A percentile compares a stretch with the other conserved stretches of the same genome.
These are phyloP conservation scores for Sarocladium oryzae DNA, from an alignment of 2,329 filamentous ascomycete genomes.

Conservation along the genomic window DNA sequence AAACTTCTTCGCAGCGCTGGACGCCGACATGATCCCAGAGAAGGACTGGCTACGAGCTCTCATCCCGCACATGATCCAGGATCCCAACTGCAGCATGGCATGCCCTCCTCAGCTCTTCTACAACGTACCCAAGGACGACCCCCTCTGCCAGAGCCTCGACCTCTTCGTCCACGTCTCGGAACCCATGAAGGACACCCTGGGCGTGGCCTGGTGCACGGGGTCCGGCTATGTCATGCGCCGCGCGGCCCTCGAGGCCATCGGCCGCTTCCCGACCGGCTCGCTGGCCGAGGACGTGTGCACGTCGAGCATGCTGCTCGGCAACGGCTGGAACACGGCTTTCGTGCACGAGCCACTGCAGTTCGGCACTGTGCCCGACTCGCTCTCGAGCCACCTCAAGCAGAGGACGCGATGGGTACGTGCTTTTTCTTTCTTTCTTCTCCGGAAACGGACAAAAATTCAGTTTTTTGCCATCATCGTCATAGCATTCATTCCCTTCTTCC, in stretches of 20 bases:
- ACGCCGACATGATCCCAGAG: constrained; percentile 56
- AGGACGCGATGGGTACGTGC: constrained; percentile 32
- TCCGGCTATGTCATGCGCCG: constrained; percentile 49
- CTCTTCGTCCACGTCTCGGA: constrained; percentile 34
- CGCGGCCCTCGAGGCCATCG: constrained; percentile 43
- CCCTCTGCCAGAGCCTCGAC: constrained; percentile 42
- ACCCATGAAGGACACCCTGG: constrained; percentile 29
- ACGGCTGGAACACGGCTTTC: constrained; percentile 48
- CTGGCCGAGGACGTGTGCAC: constrained; percentile 47
- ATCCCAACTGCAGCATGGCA: constrained; percentile 43
- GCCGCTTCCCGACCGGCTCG: constrained; percentile 44
- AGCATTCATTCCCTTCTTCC: too few species aligned
- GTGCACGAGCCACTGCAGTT: constrained; percentile 45
- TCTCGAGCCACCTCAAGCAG: constrained; percentile 39
- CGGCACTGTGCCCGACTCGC: constrained; percentile 43
- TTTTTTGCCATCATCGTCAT: too few species aligned
- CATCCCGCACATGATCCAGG: constrained; percentile 37
- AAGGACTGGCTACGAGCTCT: constrained; percentile 44
- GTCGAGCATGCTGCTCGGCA: constrained; percentile 43
- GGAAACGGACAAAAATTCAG: too few species aligned
- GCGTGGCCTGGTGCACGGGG: constrained; percentile 47
- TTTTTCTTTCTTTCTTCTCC: too few species aligned
- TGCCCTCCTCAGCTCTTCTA: constrained; percentile 42
- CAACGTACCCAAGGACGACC: constrained; percentile 45
- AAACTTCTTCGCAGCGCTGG: constrained; percentile 46